Evolutionary conservation across 495 filamentous ascomycete genomes (phyloP).

Genomic region (Penicillium turbatum): DNA sequence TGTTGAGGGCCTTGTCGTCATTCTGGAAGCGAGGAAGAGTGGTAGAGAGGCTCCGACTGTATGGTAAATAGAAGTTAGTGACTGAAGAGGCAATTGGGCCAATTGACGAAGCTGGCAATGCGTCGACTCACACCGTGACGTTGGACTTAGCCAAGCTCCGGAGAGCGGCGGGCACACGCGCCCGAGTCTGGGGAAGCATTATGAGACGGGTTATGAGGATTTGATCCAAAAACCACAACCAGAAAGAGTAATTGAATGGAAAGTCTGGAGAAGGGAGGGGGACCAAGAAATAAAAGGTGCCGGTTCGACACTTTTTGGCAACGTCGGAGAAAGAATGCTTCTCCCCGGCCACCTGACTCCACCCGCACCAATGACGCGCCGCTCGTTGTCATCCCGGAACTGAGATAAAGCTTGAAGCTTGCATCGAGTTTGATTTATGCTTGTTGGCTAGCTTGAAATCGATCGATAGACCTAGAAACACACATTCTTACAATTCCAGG

Average conservation of each 20-base stretch:
- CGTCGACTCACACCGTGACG: constrained; percentile 20
- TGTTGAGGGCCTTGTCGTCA: constrained; percentile 58
- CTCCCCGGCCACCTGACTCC: neutral
- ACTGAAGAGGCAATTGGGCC: neutral
- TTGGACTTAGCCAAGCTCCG: constrained; percentile 31
- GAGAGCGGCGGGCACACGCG: constrained; percentile 41
- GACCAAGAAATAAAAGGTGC: constrained; percentile 18
- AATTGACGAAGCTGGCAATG: neutral
- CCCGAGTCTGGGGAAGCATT: constrained; percentile 44
- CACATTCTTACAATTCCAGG: too few species aligned
- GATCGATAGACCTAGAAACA: too few species aligned
- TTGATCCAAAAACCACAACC: constrained; percentile 12
- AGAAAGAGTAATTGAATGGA: constrained; percentile 7
- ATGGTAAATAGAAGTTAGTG: constrained; percentile 14
- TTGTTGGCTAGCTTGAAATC: too few species aligned
- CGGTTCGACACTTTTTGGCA: neutral
- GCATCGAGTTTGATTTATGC: too few species aligned
- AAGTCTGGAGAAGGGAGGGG: constrained; percentile 16
- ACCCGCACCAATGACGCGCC: neutral
- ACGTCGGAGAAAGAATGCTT: neutral
- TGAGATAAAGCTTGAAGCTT: neutral
- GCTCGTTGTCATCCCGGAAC: constrained; percentile 2
- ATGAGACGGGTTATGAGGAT: constrained; percentile 13
- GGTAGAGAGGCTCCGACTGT: constrained; percentile 47
- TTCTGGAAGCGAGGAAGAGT: constrained; percentile 43